Conservation (phyloP, 2,329 filamentous ascomycete genomes). For the Scedosporium dehoogii region DNA sequence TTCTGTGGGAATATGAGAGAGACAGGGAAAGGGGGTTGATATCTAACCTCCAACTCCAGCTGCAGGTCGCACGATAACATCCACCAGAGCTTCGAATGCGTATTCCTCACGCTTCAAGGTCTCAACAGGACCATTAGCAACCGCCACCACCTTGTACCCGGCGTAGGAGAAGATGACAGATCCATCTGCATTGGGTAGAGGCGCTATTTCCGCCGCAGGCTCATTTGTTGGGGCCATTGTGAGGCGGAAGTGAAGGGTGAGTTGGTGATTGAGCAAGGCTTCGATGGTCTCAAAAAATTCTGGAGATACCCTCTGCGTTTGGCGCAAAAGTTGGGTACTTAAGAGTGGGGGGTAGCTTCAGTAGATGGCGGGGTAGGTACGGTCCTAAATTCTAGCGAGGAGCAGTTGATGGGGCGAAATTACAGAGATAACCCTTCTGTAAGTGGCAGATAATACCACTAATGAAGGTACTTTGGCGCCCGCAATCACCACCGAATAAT, state of each 20-base stretch:
- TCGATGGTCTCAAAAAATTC: neutral
- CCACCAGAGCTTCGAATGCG: constrained; percentile 81
- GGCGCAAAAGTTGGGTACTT: too few species aligned
- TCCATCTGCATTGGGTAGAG: constrained; percentile 64
- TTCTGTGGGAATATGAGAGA: neutral
- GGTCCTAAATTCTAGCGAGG: too few species aligned
- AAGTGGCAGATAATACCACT: too few species aligned
- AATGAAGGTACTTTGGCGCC: too few species aligned
- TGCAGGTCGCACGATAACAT: constrained; percentile 81
- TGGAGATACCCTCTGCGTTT: neutral
- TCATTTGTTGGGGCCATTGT: constrained; percentile 31
- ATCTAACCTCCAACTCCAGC: constrained; percentile 68
- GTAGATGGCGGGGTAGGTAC: too few species aligned
- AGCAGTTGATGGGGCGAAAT: too few species aligned
- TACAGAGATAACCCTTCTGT: too few species aligned
- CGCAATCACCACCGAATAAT: too few species aligned
- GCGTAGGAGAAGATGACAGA: constrained; percentile 67
- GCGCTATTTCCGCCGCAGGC: constrained; percentile 43
- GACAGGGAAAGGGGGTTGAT: constrained; percentile 2
- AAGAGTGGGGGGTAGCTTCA: too few species aligned
- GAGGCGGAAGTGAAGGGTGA: constrained; percentile 5
- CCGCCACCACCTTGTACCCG: constrained; percentile 72
- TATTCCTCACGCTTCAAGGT: constrained; percentile 81
- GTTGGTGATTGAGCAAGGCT: neutral
- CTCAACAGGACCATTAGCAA: constrained; percentile 90